Conservation (phyloP, 2,329 filamentous ascomycete genomes). For the Beauveria caledonica region DNA sequence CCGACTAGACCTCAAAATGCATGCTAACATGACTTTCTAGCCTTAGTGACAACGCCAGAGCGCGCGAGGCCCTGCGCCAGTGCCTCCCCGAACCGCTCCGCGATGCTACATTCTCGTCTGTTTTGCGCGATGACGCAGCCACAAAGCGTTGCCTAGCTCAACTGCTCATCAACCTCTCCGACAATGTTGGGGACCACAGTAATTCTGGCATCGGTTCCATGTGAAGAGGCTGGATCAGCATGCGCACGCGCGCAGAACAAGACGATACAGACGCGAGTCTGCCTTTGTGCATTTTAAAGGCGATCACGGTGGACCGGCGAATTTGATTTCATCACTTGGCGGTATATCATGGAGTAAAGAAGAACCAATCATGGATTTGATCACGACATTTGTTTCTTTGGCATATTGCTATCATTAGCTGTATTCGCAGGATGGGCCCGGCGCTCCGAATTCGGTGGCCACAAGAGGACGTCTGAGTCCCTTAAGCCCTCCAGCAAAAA, state of each 20-base stretch:
- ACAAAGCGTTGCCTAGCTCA: slow-evolving; percentile 98
- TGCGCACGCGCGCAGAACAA: neutral
- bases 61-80: slow-evolving; percentile 87
- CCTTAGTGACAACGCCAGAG: slow-evolving; percentile 90
- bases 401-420: neutral
- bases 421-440: neutral
- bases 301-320: slow-evolving; percentile 6
- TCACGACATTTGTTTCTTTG: slow-evolving; percentile 4
- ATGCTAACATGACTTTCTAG: slow-evolving; percentile 35
- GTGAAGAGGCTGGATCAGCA: slow-evolving; percentile 14
- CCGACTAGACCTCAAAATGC: neutral
- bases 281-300: slow-evolving; percentile 8
- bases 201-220: slow-evolving; percentile 27
- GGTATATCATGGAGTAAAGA: neutral
- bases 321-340: slow-evolving; percentile 1
- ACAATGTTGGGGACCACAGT: slow-evolving; percentile 59
- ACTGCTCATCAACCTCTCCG: slow-evolving; percentile 89
- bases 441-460: neutral
- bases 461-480: neutral
- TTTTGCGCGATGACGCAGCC: slow-evolving; percentile 91
- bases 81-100: slow-evolving; percentile 97
- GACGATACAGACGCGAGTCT: neutral
- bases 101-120: slow-evolving; percentile 93
- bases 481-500: neutral
- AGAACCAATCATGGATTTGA: slow-evolving; percentile 1